Percentiles rank a stretch among this genome's conserved stretches.
phyloP scores from a whole-genome alignment of 305 asterid species.

The Caryopteris hybrid region DNA sequence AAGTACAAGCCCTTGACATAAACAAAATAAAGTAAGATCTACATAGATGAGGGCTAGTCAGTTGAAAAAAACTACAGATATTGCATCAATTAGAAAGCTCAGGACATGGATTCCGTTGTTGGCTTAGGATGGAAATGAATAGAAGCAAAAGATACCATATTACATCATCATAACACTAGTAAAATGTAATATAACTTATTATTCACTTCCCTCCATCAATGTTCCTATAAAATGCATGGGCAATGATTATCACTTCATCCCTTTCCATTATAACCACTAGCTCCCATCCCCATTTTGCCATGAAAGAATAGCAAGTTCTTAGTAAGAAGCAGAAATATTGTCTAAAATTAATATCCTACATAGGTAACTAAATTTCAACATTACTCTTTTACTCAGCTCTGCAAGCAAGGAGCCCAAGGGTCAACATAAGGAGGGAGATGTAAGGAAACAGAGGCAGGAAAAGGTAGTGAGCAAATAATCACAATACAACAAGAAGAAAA shows the following conservation, averaged over 20 bases:
- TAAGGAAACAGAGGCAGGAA: background rate
- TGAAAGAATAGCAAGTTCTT: background rate
- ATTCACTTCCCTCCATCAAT: background rate
- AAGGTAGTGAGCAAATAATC: background rate
- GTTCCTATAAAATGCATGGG: background rate
- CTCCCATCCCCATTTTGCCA: background rate
- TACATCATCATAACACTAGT: background rate
- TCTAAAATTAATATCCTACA: background rate
- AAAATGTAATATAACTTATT: background rate
- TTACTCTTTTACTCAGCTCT: background rate
- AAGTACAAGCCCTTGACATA: conserved; percentile 67
- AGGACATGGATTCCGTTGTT: background rate
- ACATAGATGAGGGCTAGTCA: background rate
- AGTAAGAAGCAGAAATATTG: background rate
- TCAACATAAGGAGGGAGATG: background rate
- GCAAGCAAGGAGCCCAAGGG: background rate
- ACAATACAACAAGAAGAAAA: background rate
- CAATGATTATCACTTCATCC: background rate
- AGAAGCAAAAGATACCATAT: background rate
- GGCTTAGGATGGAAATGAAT: background rate
- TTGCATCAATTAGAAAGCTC: background rate
- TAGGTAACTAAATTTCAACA: conserved; percentile 11
- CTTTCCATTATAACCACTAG: background rate
- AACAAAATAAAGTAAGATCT: conserved; percentile 14
- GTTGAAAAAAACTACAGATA: background rate